These are phyloP conservation scores for Candida schatavii DNA, from an alignment of 805 yeast species.

Conservation along the genomic window DNA sequence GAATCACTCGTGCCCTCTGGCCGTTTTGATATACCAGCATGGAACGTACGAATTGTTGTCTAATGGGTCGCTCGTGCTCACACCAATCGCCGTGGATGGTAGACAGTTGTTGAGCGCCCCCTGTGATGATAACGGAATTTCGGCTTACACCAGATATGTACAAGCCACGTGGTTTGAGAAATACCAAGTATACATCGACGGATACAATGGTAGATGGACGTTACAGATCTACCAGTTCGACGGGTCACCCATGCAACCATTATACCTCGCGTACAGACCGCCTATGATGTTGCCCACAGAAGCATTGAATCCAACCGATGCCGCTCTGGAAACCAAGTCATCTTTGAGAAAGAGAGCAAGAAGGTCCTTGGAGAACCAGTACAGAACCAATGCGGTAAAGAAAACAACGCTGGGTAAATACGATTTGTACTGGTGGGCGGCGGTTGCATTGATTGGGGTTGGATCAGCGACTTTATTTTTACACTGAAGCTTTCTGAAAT, in stretches of 20 bases:
- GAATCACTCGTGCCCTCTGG: slow-evolving; percentile 81
- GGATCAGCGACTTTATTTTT: slow-evolving; percentile 34
- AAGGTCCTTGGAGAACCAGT: slow-evolving; percentile 76
- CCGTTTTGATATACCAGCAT: slow-evolving; percentile 82
- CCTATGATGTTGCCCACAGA: slow-evolving; percentile 94
- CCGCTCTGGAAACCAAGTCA: slow-evolving; percentile 32
- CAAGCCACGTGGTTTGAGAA: slow-evolving; percentile 61
- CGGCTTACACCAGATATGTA: slow-evolving; percentile 68
- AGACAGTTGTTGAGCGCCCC: slow-evolving; percentile 89
- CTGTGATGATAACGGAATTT: slow-evolving; percentile 60
- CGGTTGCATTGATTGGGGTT: slow-evolving; percentile 43
- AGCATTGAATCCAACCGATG: slow-evolving; percentile 82
- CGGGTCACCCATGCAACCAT: slow-evolving; percentile 80
- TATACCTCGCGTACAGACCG: slow-evolving; percentile 89
- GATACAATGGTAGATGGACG: slow-evolving; percentile 80
- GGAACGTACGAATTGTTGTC: slow-evolving; percentile 65
- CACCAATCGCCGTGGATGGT: slow-evolving; percentile 85
- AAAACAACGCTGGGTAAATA: slow-evolving; percentile 23
- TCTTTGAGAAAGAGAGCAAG: slow-evolving; percentile 48
- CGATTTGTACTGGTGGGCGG: slow-evolving; percentile 56
- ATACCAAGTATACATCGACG: slow-evolving; percentile 61
- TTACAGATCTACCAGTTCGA: slow-evolving; percentile 73
- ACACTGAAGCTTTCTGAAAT: too few species aligned
- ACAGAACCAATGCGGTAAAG: slow-evolving; percentile 69
- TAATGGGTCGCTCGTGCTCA: slow-evolving; percentile 67